Conservation (phyloP, 495 filamentous ascomycete genomes). For the Diplogelasinospora grovesii region DNA sequence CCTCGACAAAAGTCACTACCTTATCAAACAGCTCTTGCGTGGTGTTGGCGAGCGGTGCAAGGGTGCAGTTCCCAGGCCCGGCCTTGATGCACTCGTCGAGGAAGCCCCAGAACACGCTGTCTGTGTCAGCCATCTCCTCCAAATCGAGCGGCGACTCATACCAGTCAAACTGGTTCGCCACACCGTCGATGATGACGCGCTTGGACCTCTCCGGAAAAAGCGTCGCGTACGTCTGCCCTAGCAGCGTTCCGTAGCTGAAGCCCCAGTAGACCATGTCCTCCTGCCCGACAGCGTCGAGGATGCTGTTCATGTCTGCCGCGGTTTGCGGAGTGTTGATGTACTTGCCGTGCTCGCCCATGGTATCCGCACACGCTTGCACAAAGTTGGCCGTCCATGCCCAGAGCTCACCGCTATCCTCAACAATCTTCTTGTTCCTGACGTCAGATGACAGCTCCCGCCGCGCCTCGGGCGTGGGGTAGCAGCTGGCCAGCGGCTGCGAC, state of each 20-base stretch:
- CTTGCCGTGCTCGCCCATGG: constrained; percentile 31
- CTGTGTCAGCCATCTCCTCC: constrained; percentile 29
- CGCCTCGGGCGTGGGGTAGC: constrained; percentile 27
- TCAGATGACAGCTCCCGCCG: constrained; percentile 17
- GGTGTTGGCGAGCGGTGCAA: constrained; percentile 23
- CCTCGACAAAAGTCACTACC: constrained; percentile 19
- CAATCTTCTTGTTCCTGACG: constrained; percentile 21
- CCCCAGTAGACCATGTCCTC: constrained; percentile 53
- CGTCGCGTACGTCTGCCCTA: constrained; percentile 49
- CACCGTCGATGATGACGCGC: constrained; percentile 38
- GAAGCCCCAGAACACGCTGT: constrained; percentile 34
- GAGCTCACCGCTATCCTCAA: constrained; percentile 32
- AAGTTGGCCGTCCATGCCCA: constrained; percentile 33
- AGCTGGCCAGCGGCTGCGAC: constrained; percentile 29
- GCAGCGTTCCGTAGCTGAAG: constrained; percentile 56
- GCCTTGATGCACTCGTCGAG: constrained; percentile 39
- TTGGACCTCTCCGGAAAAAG: constrained; percentile 36
- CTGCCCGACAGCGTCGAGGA: constrained; percentile 39
- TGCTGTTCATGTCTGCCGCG: constrained; percentile 45
- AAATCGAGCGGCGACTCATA: constrained; percentile 21
- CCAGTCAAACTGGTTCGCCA: constrained; percentile 35
- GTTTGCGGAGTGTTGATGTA: constrained; percentile 45
- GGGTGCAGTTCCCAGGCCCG: constrained; percentile 22
- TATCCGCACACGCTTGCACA: constrained; percentile 33
- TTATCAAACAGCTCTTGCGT: constrained; percentile 24